Evolutionary conservation across 176 grass and related monocot genomes (phyloP).

Genomic region (Oryza officinalis): DNA sequence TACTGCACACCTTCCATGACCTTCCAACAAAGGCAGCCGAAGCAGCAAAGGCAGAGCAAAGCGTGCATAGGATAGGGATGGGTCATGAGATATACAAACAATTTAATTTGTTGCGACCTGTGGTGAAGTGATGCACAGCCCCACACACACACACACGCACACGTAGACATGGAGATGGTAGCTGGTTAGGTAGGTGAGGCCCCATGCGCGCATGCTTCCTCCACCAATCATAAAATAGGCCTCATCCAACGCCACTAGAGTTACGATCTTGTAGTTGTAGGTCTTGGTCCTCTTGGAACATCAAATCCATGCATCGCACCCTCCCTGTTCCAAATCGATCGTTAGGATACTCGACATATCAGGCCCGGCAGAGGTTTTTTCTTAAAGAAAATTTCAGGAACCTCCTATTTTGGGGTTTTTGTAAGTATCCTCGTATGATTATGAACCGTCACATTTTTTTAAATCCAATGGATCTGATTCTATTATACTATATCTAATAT

Average conservation of each 20-base stretch:
- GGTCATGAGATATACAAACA: constrained; percentile 36
- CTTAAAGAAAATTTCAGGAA: background rate
- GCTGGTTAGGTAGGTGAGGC: constrained; percentile 24
- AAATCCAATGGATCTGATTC: too few species aligned
- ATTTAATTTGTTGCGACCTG: constrained; percentile 20
- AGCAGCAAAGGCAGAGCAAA: constrained; percentile 25
- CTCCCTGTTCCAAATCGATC: background rate
- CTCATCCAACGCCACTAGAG: constrained; percentile 41
- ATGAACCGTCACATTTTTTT: too few species aligned
- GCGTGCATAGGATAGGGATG: constrained; percentile 16
- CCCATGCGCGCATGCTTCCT: constrained; percentile 30
- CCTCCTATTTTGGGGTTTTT: too few species aligned
- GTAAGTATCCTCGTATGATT: too few species aligned
- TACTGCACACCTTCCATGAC: constrained; percentile 9
- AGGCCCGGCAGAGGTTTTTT: background rate
- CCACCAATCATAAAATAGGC: constrained; percentile 67
- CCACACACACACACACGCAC: too few species aligned
- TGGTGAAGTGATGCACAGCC: constrained; percentile 26
- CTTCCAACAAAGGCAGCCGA: constrained; percentile 3
- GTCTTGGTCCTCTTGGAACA: background rate
- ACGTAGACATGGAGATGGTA: background rate
- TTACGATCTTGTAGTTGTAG: background rate
- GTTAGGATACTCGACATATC: background rate
- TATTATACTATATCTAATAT: too few species aligned
- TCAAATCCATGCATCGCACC: constrained; percentile 1